Evolutionary conservation across 345 rosid genomes (phyloP).

Genomic region (Hypericum androsaemum): DNA sequence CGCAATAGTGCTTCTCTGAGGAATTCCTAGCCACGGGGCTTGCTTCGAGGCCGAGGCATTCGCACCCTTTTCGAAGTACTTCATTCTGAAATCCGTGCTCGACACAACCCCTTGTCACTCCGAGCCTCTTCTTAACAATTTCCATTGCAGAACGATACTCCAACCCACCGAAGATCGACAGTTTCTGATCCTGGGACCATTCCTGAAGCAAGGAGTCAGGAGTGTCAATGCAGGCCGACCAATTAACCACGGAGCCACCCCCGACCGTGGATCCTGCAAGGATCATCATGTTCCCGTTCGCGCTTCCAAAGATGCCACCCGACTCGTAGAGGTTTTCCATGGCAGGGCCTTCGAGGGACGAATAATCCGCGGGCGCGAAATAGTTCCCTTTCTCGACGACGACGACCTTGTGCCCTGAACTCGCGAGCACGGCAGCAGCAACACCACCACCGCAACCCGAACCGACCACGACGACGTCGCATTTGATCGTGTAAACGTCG

Average conservation of each 20-base stretch:
- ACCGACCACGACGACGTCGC: conserved; percentile 70
- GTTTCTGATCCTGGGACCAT: conserved; percentile 47
- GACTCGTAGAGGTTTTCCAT: conserved; percentile 42
- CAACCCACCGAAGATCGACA: conserved; percentile 33
- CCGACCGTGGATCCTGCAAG: conserved; percentile 80
- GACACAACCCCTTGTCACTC: conserved; percentile 50
- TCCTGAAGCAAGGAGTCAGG: conserved; percentile 56
- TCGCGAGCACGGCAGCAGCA: conserved; percentile 72
- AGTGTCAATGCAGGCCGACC: conserved; percentile 81
- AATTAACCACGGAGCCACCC: conserved; percentile 82
- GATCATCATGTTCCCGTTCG: conserved; percentile 28
- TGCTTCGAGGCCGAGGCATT: conserved; percentile 48
- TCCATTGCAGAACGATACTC: conserved; percentile 63
- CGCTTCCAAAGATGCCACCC: conserved; percentile 47
- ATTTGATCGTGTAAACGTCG: conserved; percentile 38
- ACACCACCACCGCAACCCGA: conserved; percentile 97
- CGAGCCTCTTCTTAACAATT: conserved; percentile 52
- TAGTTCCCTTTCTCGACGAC: conserved; percentile 82
- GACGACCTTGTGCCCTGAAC: conserved; percentile 57
- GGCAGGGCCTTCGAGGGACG: conserved; percentile 61
- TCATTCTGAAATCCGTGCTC: conserved; percentile 68
- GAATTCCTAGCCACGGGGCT: conserved; percentile 53
- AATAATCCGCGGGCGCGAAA: conserved; percentile 39
- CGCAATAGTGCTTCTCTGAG: conserved; percentile 66
- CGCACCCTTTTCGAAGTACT: conserved; percentile 67